Base-by-base conservation (phyloP, 2,329 filamentous ascomycete species). In the Cyanodermella asteris region DNA sequence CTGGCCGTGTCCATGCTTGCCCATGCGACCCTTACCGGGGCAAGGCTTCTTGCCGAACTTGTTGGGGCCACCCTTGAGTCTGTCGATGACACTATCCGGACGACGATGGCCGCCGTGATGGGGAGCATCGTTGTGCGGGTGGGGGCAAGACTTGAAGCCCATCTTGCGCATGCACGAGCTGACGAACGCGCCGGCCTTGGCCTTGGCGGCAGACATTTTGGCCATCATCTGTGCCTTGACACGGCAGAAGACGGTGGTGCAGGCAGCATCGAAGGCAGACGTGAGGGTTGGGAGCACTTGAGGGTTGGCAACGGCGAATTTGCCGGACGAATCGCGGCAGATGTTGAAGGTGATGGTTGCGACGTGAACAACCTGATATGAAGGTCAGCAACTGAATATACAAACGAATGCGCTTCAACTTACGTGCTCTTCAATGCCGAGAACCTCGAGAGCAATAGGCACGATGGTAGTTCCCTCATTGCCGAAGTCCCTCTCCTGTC, bases 201-300 rank as follows among this genome's bases (percentile, higher is more conserved):
- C 31, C 22, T 33, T 34, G 11, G 23, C 20, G 7, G 20, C 20
- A 12, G 6, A 13, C n/a, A 34, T 16, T 7, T 22, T 22, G 5
- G 23, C 16, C 6, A 29, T 26, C 8, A 35, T 16, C 16, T 35
- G 31, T 22, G 28, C 22, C 16, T 33, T 26, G 29, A 34, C 28
- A 17, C 33, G 31, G 31, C 33, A 35, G 14, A 35, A 22, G 13
- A 35, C 25, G 18, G 25, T 35, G 6, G 20, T 25, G 20, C 33
- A 35, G 13, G 31, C 25, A 16, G 31, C 29, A 29, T 34, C 33
- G 9, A 23, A 24, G 6, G 23, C 20, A n/a, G 24, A 18, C 12
- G 26, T 15, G 15, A 25, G 27, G 20, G 28, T 22, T 11, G 32
- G 23, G 7, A 28, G n/a, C n/a, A n/a, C n/a, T n/a, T n/a, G n/a